Evolutionary conservation across 2,329 filamentous ascomycete species (phyloP).

Genomic region (Neofusicoccum sp.): DNA sequence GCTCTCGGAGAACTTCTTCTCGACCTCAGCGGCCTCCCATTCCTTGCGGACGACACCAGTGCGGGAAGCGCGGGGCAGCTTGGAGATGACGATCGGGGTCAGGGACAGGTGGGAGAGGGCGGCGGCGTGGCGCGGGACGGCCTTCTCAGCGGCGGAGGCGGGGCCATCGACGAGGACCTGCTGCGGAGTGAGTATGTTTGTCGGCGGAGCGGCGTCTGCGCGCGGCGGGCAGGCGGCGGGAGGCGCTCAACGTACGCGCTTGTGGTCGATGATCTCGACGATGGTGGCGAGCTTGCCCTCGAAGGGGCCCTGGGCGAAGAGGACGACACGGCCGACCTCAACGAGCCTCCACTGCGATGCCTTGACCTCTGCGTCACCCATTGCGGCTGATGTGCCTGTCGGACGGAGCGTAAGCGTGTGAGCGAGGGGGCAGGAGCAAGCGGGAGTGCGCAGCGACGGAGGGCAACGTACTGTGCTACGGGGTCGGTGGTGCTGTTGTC

Average conservation of each 20-base stretch:
- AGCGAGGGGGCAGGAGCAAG: conserved; percentile 19
- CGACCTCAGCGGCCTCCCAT: conserved; percentile 90
- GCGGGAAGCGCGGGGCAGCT: conserved; percentile 81
- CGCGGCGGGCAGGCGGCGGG: neutral
- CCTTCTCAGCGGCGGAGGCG: conserved; percentile 73
- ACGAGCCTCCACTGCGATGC: conserved; percentile 74
- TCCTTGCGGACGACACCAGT: conserved; percentile 77
- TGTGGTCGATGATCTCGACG: conserved; percentile 99
- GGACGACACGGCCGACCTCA: conserved; percentile 96
- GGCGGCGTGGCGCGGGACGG: conserved; percentile 83
- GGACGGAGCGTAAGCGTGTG: conserved; percentile 23
- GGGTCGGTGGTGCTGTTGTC: conserved; percentile 29
- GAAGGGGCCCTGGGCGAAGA: conserved; percentile 80
- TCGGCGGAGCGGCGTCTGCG: neutral
- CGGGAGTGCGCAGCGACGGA: neutral
- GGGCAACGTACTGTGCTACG: conserved; percentile 38
- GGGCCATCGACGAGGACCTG: conserved; percentile 97
- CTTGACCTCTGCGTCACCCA: conserved; percentile 49
- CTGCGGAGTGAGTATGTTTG: conserved; percentile 27
- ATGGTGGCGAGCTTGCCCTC: conserved; percentile 86
- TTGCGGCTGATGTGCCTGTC: conserved; percentile 41
- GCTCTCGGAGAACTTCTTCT: conserved; percentile 88
- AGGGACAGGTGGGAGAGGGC: conserved; percentile 81
- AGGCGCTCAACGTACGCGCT: conserved; percentile 76
- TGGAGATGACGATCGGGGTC: conserved; percentile 82